Evolutionary conservation across 257 asterid genomes (phyloP), one percentile per base, ranked within the genome.

Genomic region (Knoxia roxburghii): DNA sequence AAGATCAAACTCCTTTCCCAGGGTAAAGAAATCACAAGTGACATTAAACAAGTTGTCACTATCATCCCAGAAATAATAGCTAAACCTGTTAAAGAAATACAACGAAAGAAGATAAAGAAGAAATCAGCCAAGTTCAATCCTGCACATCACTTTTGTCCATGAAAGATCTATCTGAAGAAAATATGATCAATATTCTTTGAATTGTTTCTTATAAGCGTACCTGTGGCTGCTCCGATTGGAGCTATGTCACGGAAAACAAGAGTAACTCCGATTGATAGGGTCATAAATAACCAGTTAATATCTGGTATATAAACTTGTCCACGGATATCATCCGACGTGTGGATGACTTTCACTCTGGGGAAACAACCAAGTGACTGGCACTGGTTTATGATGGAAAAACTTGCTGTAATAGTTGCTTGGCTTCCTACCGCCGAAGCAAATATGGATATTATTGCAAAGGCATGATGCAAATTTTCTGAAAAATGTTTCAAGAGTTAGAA

Each of bases 401-500:
- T 88, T 1, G 96, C 99, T 8, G 99, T 86, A 18, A 93, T 90
- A 37, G 99, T 90, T 32, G 95, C 99, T 78, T 93, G 99, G 77
- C 99, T 93, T 68, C 96, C 99, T n/a, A 93, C 94, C 0, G 92
- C 96, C 5, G 99, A 85, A 69, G 99, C 97, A 72, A 93, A 80
- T 72, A 90, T 70, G 3, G 99, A 86, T 76, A 93, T 51, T 66
- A 85, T 86, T 6, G 95, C 86, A 69, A 93, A 88, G 55, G 78
- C 79, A 54, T 88, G 97, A 78, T 86, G 90, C 79, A 81, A 85
- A 68, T 74, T 72, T 76, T 79, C 98, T 86, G 95, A 62, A 58
- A 73, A 62, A 60, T 8, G 75, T 40, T 75, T 59, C 51, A 37
- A 70, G 67, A 57, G 49, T 72, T 65, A 71, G 76, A 59, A 75